phyloP scores from a whole-genome alignment of 2,329 filamentous ascomycete genomes.

The Aspergillus novofumigatus region DNA sequence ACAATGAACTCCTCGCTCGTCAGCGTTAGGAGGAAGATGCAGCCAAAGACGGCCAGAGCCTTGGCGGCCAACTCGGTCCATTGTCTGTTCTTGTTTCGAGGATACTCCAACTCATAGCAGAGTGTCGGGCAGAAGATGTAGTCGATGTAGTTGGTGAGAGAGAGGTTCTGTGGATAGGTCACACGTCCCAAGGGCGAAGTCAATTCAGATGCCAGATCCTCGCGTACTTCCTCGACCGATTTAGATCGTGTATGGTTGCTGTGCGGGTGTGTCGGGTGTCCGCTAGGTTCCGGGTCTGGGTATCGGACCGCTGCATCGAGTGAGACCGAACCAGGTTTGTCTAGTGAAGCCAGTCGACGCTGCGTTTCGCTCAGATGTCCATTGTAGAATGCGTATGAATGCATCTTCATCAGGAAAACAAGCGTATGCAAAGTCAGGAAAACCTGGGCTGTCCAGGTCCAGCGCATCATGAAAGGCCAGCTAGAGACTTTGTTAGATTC shows the following conservation, averaged over 20 bases:
- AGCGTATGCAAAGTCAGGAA: constrained; percentile 89
- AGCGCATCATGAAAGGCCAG: constrained; percentile 77
- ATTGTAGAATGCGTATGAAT: constrained; percentile 97
- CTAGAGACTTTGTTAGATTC: constrained; percentile 32
- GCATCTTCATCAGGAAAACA: constrained; percentile 96
- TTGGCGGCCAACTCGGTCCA: constrained; percentile 83
- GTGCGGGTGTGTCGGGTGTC: constrained; percentile 19
- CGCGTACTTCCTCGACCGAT: constrained; percentile 65
- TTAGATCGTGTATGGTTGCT: constrained; percentile 36
- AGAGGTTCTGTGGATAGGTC: constrained; percentile 87
- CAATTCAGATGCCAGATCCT: constrained; percentile 84
- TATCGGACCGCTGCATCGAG: constrained; percentile 72
- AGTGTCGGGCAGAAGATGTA: constrained; percentile 89
- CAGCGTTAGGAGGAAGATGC: constrained; percentile 89
- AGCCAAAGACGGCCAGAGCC: constrained; percentile 84
- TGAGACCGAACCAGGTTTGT: constrained; percentile 65
- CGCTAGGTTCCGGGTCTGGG: constrained; percentile 49
- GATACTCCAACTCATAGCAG: constrained; percentile 97
- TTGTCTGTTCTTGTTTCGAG: constrained; percentile 68
- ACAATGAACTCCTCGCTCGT: constrained; percentile 94
- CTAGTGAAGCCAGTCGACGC: constrained; percentile 72
- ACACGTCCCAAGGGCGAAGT: constrained; percentile 85
- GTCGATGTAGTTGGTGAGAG: constrained; percentile 75
- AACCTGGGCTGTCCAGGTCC: constrained; percentile 97
- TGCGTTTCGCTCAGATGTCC: constrained; percentile 88